A percentile compares a stretch with the other conserved stretches of the same genome.
Evolutionary conservation across 2,329 filamentous ascomycete species (phyloP).

Genomic region (Aspergillus arachidicola): DNA sequence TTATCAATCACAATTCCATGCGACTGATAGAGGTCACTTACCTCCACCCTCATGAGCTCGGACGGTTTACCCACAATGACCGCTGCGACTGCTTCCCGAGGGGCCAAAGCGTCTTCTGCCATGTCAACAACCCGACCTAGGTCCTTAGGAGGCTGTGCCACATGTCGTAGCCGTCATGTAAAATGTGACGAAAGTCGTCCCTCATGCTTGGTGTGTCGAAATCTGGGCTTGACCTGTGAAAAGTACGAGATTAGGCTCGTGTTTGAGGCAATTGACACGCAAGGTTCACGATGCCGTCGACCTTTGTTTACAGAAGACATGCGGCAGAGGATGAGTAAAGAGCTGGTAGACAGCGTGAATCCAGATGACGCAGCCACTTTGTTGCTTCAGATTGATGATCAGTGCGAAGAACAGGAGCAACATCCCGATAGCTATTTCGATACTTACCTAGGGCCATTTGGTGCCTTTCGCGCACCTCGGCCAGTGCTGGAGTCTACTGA

Average conservation of each 20-base stretch:
- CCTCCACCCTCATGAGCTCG: background rate
- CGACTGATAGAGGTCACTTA: background rate
- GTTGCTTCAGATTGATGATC: background rate
- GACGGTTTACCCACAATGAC: background rate
- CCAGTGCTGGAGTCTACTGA: background rate
- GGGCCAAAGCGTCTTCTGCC: background rate
- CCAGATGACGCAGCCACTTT: background rate
- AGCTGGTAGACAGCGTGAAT: slow-evolving; percentile 36
- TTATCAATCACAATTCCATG: background rate
- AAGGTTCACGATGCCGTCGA: slow-evolving; percentile 41
- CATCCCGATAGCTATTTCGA: background rate
- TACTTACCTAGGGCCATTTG: background rate
- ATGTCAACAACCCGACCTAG: slow-evolving; percentile 2
- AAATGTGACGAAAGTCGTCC: slow-evolving; percentile 51
- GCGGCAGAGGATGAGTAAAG: slow-evolving; percentile 38
- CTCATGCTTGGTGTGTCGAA: slow-evolving; percentile 41
- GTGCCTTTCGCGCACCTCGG: background rate
- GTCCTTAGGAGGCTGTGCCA: slow-evolving; percentile 14
- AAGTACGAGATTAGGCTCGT: slow-evolving; percentile 46
- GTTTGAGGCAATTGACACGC: slow-evolving; percentile 33
- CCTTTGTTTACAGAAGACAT: slow-evolving; percentile 47
- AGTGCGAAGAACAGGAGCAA: background rate
- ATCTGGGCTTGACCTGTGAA: slow-evolving; percentile 39
- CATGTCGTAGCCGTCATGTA: slow-evolving; percentile 46
- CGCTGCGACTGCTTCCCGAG: background rate